Evolutionary conservation across 2,329 filamentous ascomycete species (phyloP), one percentile per base, ranked within the genome.

Genomic region (Ceratocystis harringtonii): DNA sequence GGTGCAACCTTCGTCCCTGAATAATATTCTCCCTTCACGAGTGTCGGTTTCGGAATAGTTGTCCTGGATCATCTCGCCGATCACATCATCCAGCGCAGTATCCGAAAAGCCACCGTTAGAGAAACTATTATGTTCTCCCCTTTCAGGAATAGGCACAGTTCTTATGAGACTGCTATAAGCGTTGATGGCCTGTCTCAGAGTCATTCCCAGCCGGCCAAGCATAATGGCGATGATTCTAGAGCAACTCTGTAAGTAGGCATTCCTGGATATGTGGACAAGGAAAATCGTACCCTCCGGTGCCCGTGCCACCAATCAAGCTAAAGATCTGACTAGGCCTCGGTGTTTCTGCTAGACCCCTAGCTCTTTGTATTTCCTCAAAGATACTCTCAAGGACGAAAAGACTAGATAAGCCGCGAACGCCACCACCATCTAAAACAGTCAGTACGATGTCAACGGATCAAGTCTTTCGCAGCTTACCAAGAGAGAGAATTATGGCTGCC

Each of bases 261-360:
- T 52, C 0, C 32, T 19, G 2, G 2, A 17, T 1, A 17, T 74
- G 3, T n/a, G 19, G 62, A 2, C 8, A 25, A 25, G 17, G 12
- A 10, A 36, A 12, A 15, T 30, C 65, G n/a, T 60, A 71, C 70
- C 71, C 70, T 55, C 72, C 71, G 1, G 72, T 72, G 62, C 71
- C 71, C 19, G 71, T 73, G 19, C 71, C 72, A 55, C 71, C 72
- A 55, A 73, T 71, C 15, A 73, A 63, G 22, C 73, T 69, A 64
- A 72, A 73, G 22, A 69, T 65, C 25, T 73, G 70, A 55, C 70
- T 70, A 28, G 71, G 72, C 25, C 45, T 68, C 5, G 70, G 71
- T 4, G 68, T 30, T 28, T 69, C 36, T n/a, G 64, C 36, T 2
- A 70, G 68, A 12, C 68, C 65, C 12, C 63, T 63, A 5, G 1